Evolutionary conservation across 257 asterid genomes (phyloP), one percentile per base, ranked within the genome.

Genomic region (Rhazya stricta): DNA sequence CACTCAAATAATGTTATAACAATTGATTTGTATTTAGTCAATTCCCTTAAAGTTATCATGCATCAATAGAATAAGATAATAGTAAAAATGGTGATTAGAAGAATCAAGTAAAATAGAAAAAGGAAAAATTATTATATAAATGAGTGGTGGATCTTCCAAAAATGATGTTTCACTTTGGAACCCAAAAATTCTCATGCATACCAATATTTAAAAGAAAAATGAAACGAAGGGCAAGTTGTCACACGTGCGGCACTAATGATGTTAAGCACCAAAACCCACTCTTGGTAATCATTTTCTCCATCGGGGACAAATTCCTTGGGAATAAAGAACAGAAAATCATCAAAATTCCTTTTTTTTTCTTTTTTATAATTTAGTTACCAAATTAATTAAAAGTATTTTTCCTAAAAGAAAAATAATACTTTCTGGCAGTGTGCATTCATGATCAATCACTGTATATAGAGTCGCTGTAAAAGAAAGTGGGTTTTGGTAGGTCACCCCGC

Each of bases 171-270:
- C n/a, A n/a, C n/a, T n/a, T n/a, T n/a, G n/a, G n/a, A n/a, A n/a
- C n/a, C n/a, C n/a, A n/a, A n/a, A n/a, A n/a, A n/a, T n/a, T n/a
- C n/a, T n/a, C n/a, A n/a, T n/a, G n/a, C n/a, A 51, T 15, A 50
- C 9, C 19, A 19, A 19, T 51, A 51, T 0, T 19, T 2, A 63
- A 63, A 34, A 19, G 0, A 34, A 36, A 63, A 1, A 9, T 27
- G 36, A 69, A 69, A 45, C n/a, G 6, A 25, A 11, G 57, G 73
- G 79, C 92, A 89, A 86, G 96, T 87, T 86, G 96, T 82, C 93
- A 86, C 92, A 84, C 93, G 96, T 85, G 89, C 84, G 95, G 83
- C 72, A 71, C 39, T 77, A 85, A 91, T 91, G 88, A 91, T 91
- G 88, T 76, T 84, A 78, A 86, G 79, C 95, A 89, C 95, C 81